Evolutionary conservation across 441 rosid species (phyloP), one percentile per base, ranked within the genome.

Genomic region (Jatropha podagrica): DNA sequence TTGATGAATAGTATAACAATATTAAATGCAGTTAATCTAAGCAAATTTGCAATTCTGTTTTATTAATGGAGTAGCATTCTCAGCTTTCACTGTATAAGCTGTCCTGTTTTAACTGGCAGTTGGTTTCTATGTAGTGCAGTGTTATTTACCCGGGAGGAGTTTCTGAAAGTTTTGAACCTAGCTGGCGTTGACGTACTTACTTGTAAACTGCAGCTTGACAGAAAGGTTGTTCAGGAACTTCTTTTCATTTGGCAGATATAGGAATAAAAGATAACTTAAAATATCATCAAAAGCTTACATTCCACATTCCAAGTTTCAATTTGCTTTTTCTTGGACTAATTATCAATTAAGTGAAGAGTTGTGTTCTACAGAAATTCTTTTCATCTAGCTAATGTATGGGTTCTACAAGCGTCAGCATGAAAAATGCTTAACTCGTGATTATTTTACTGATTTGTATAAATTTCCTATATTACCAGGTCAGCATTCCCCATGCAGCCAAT

Each of bases 131-230:
- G 62, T 83, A 86, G 93, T 81, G 88, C 89, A 85, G 88, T 83
- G 60, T 78, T 89, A 71, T 69, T 65, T 84, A 74, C 84, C 12
- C 77, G 82, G 66, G 91, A 86, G 74, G 96, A 91, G 78, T 91
- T 89, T 82, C 75, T 84, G 70, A 91, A 80, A 79, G 90, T 87
- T 55, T 65, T 85, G 85, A 88, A 88, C 79, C 79, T 89, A 79
- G 80, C 80, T 17, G 74, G 80, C 40, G 71, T 88, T 68, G 91
- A 89, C 58, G 81, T 84, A 27, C 78, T 88, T 74, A 69, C 83
- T 17, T 78, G 83, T 64, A 87, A 86, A 85, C 84, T 88, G 62
- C 40, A 68, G 68, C 80, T 88, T 37, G 93, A 88, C 83, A 79
- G 65, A 68, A 88, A 91, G 90, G 95, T 83, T 59, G 58, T 59